Base-by-base conservation (phyloP, 192 early-diverging fungal genomes). In the Coemansia sp. region DNA sequence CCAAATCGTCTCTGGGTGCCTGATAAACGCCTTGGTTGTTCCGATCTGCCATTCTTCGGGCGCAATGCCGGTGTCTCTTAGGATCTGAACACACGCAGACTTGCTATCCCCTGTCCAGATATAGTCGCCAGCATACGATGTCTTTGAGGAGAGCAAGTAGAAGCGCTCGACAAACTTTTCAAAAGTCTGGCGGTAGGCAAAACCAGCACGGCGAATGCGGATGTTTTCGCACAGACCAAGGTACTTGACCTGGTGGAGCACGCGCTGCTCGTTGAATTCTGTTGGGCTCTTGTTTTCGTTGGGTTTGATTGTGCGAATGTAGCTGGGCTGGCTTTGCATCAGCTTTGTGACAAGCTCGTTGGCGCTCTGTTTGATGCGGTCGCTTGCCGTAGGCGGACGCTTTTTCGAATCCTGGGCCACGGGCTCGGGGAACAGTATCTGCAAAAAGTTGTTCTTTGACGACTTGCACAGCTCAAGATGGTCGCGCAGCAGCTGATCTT, bases 241-340 rank as follows among this genome's bases (percentile, higher is more conserved):
- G 70, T 99, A 99, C 52, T 95, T 95, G 59, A 98, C 90, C 84
- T 98, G 96, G 82, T 98, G 96, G 31, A 94, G 90, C 18, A 96
- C 95, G 68, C 93, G 90, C 70, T 92, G 87, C 63, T 87, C 65
- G 81, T 99, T 92, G 79, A 93, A 99, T 66, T 98, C 95, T 7
- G 88, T 85, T 2, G 95, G 86, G 31, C 89, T 89, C 79, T 97
- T 96, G 73, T 91, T 95, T 68, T 93, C 92, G 74, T 99, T 99
- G 37, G 97, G 96, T 71, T 99, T 99, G 79, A 99, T 98, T 48
- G 94, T 90, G 63, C 95, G 89, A 43, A 99, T 95, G 70, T 99
- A 99, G 55, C 91, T 92, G 28, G 97, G 97, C 56, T 91, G 92
- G 67, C 94, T 93, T 63, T 90, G 86, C 96, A 97, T 98, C 61